Evolutionary conservation across 176 grass and related monocot genomes (phyloP), one percentile per base, ranked within the genome.

Genomic region (Melocanna baccifera): DNA sequence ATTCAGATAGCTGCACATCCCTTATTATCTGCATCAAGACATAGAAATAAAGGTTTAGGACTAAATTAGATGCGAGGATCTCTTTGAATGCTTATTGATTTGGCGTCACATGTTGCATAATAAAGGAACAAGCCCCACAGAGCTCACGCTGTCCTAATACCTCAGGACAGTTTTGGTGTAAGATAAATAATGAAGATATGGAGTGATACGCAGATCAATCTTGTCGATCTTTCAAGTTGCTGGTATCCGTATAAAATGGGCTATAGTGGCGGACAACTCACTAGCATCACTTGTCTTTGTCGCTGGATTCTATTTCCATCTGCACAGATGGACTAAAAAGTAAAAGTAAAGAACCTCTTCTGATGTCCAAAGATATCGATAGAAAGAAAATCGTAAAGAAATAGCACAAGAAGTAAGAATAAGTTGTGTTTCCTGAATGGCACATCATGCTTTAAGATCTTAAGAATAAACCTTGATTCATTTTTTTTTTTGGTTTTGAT

Each of bases 131-230:
- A 50, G 12, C 55, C 22, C 58, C 56, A 83, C 32, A 23, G 67
- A 83, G 73, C 41, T 83, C 84, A 73, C 74, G 45, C 48, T 26
- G 16, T 78, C 56, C 67, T 66, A 72, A 43, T 73, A 86, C 72
- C 56, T 23, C 22, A 42, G 10, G 57, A 41, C 50, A 47, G 55
- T 53, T 62, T 29, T 71, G 39, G 47, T 67, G 78, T 67, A 47
- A 65, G 67, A 83, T 73, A 71, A 88, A 12, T 15, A 81, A 19
- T 10, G 59, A 41, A 50, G 88, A 90, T 83, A 83, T 86, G 84
- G 7, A 83, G 47, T 73, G 84, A 79, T 86, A 90, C 48, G 67
- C 63, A 71, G 37, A 65, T 85, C 77, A 80, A 85, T 86, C 58
- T 42, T 83, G 67, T 52, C 42, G 67, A 87, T 79, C 67, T 73